A percentile compares a stretch with the other conserved stretches of the same genome.
Evolutionary conservation across 805 yeast species (phyloP).

Genomic region (Hanseniaspora occidentalis): DNA sequence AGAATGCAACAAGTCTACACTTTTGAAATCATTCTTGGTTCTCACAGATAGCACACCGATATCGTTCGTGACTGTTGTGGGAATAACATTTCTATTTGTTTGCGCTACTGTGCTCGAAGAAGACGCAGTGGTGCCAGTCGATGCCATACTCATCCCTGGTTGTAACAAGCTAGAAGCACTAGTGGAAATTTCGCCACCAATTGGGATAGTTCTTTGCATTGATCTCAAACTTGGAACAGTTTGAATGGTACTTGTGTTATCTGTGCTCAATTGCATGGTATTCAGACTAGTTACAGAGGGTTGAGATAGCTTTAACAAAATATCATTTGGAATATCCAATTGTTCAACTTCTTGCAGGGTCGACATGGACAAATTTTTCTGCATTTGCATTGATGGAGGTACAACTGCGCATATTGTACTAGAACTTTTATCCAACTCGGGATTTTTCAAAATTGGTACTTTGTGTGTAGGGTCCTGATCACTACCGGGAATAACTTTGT

Average conservation of each 20-base stretch:
- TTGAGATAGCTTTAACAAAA: constrained; percentile 3
- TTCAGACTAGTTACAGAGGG: background rate
- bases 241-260: too few species aligned
- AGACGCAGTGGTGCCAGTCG: background rate
- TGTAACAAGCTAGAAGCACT: background rate
- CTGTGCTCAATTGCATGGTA: background rate
- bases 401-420: background rate
- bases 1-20: background rate
- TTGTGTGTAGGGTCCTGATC: too few species aligned
- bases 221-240: too few species aligned
- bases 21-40: background rate
- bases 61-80: background rate
- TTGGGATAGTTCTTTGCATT: too few species aligned
- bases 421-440: background rate
- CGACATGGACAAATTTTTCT: constrained; percentile 1
- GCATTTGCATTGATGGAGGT: background rate
- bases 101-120: background rate
- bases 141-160: too few species aligned
- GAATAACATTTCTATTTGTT: background rate
- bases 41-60: background rate
- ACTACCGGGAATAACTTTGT: too few species aligned
- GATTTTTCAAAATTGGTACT: too few species aligned
- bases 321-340: constrained; percentile 5
- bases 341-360: constrained; percentile 6
- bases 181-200: too few species aligned